phyloP scores from a whole-genome alignment of 1,139 yeast species.

The Candida sp. region DNA sequence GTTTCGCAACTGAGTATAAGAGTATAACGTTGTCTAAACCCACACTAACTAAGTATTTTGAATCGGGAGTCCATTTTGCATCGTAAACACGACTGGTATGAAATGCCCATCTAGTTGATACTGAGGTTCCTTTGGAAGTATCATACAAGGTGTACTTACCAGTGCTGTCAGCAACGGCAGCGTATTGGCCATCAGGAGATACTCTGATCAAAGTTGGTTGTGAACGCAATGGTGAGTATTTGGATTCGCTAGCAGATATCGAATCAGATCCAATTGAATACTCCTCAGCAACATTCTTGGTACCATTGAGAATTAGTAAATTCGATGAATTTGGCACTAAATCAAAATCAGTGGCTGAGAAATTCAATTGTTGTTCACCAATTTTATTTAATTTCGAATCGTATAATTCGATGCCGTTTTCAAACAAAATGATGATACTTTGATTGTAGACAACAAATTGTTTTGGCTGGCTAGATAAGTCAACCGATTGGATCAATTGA shows the following conservation, averaged over 20 bases:
- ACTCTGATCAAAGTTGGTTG: conserved; percentile 61
- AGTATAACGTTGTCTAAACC: conserved; percentile 82
- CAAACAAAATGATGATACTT: conserved; percentile 45
- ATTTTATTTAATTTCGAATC: conserved; percentile 18
- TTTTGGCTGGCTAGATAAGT: conserved; percentile 63
- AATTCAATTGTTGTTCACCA: conserved; percentile 23
- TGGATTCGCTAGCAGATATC: conserved; percentile 10
- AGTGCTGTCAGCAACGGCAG: conserved; percentile 83
- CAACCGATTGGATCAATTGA: conserved; percentile 19
- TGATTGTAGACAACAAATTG: conserved; percentile 32
- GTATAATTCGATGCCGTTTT: conserved; percentile 37
- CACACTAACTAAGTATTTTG: conserved; percentile 70
- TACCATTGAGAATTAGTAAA: conserved; percentile 51
- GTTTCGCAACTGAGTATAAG: conserved; percentile 74
- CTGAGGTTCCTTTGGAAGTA: conserved; percentile 49
- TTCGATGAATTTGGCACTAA: conserved; percentile 21
- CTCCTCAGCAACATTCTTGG: conserved; percentile 30
- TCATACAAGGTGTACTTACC: conserved; percentile 81
- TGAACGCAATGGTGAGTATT: conserved; percentile 53
- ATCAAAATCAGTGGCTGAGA: conserved; percentile 36
- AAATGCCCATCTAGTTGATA: conserved; percentile 94
- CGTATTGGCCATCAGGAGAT: conserved; percentile 64
- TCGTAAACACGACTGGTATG: conserved; percentile 80
- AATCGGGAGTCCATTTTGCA: conserved; percentile 76
- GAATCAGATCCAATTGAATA: conserved; percentile 15